A percentile compares a stretch with the other conserved stretches of the same genome.
Evolutionary conservation across 148 eudicot species (phyloP).

Genomic region (Talinum fruticosum): DNA sequence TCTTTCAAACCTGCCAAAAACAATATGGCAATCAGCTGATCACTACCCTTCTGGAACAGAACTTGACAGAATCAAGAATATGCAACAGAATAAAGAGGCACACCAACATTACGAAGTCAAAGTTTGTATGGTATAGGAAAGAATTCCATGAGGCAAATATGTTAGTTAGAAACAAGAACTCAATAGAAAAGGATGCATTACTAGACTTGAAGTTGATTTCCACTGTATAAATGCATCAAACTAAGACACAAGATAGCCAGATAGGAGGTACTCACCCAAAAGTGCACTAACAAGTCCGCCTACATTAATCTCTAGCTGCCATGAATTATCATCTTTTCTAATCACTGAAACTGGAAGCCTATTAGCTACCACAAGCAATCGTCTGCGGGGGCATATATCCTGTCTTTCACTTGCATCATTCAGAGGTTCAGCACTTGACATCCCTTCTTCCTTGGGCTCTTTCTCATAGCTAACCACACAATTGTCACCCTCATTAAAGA

Average conservation of each 20-base stretch:
- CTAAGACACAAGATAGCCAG: neutral
- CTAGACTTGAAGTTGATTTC: neutral
- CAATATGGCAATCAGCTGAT: neutral
- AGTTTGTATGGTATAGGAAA: neutral
- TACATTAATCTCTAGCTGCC: conserved; percentile 63
- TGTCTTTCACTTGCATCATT: conserved; percentile 27
- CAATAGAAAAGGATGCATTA: neutral
- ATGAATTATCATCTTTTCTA: conserved; percentile 48
- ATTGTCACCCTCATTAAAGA: conserved; percentile 40
- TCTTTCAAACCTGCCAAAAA: conserved; percentile 52
- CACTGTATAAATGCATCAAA: neutral
- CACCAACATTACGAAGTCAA: neutral
- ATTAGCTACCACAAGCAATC: conserved; percentile 70
- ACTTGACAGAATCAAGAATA: neutral
- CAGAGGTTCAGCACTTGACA: conserved; percentile 15
- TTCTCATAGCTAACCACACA: conserved; percentile 34
- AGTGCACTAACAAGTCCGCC: conserved; percentile 87
- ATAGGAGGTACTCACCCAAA: conserved; percentile 40
- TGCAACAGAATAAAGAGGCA: neutral
- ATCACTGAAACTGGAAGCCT: conserved; percentile 69
- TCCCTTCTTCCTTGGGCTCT: conserved; percentile 31
- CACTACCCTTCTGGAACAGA: neutral
- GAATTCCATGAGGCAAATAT: neutral
- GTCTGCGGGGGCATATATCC: conserved; percentile 26
- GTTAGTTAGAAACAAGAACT: neutral